Percentiles rank a stretch among this genome's conserved stretches.
Conservation (phyloP, 495 filamentous ascomycete genomes). For the Xylaria bambusicola region DNA sequence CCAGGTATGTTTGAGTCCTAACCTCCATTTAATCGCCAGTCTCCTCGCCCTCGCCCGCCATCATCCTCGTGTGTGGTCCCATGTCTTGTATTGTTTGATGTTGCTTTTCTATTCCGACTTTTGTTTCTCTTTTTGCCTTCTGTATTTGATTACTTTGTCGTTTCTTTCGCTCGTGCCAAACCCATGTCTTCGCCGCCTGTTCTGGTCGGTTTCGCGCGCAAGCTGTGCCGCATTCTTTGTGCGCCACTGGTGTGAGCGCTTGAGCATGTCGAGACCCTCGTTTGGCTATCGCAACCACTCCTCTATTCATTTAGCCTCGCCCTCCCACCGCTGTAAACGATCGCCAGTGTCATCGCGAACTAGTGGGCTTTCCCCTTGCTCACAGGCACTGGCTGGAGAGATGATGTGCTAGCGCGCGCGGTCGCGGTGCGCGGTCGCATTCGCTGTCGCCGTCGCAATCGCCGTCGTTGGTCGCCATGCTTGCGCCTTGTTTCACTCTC, state of each 20-base stretch:
- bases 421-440: background rate
- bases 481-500: background rate
- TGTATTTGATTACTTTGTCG: background rate
- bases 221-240: background rate
- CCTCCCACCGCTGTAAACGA: conserved; percentile 21
- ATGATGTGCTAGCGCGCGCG: background rate
- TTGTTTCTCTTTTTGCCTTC: background rate
- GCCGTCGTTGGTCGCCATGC: conserved; percentile 20
- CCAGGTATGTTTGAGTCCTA: conserved; percentile 49
- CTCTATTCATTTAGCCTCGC: conserved; percentile 15
- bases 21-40: conserved; percentile 22
- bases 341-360: conserved; percentile 23
- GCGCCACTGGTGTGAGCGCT: conserved; percentile 4
- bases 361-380: conserved; percentile 17
- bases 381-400: background rate
- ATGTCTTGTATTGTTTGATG: background rate
- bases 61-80: conserved; percentile 1
- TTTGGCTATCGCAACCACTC: conserved; percentile 19
- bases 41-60: background rate
- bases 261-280: conserved; percentile 10
- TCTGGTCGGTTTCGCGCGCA: conserved; percentile 2
- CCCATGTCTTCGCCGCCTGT: conserved; percentile 10
- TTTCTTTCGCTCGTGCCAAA: background rate
- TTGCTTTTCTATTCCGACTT: background rate
- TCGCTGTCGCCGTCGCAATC: background rate